These are phyloP conservation scores for Lipomyces sp. DNA, from an alignment of 805 yeast species.

Conservation along the genomic window DNA sequence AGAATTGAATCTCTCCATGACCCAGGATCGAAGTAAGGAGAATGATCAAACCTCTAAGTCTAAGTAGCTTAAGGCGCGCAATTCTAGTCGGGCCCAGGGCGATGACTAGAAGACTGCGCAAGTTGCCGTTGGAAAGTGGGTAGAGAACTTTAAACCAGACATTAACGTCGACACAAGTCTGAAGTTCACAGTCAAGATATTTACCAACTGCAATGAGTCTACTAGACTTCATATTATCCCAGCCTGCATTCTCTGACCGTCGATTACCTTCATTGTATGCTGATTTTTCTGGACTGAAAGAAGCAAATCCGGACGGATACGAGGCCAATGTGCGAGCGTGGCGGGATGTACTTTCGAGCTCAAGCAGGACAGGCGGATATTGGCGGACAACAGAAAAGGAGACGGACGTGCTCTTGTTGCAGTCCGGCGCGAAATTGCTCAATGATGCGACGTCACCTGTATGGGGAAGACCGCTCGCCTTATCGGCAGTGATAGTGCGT, in stretches of 20 bases:
- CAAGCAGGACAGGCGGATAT: slow-evolving; percentile 25
- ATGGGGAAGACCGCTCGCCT: slow-evolving; percentile 18
- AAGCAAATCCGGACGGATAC: slow-evolving; percentile 48
- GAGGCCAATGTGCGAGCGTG: slow-evolving; percentile 50
- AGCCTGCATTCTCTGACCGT: slow-evolving; percentile 41
- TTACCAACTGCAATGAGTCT: slow-evolving; percentile 8
- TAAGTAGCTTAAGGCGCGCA: too few species aligned
- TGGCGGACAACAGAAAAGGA: not conserved
- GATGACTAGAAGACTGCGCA: too few species aligned
- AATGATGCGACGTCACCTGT: slow-evolving; percentile 4
- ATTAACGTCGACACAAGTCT: too few species aligned
- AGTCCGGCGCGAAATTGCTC: slow-evolving; percentile 12
- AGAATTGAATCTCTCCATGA: slow-evolving; percentile 2
- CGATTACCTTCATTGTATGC: slow-evolving; percentile 50
- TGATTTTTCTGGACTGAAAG: slow-evolving; percentile 45
- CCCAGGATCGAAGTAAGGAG: not conserved
- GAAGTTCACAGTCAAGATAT: too few species aligned
- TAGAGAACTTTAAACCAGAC: too few species aligned
- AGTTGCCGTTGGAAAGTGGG: too few species aligned
- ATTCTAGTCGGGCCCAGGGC: too few species aligned
- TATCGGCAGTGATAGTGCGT: slow-evolving; percentile 18
- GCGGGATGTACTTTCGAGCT: slow-evolving; percentile 40
- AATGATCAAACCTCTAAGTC: not conserved
- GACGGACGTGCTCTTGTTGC: slow-evolving; percentile 12
- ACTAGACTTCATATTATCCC: slow-evolving; percentile 8